Base-by-base conservation (phyloP, 306 rosid genomes). In the Chamaecrista fasciculata region DNA sequence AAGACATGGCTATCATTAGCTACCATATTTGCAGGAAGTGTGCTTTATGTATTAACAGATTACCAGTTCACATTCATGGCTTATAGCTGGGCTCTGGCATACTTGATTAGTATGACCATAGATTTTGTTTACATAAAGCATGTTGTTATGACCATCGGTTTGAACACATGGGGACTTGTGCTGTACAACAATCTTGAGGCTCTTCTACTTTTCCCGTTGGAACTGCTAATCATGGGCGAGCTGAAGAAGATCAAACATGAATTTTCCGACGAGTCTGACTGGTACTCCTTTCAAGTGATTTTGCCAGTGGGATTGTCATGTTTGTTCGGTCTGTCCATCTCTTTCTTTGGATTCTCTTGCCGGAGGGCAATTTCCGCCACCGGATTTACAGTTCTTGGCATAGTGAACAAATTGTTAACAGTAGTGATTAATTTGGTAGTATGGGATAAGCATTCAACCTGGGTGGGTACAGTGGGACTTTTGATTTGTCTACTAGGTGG, bases 341-440 rank as follows among this genome's bases (percentile, higher is more conserved):
- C 97, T 59, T 91, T 91, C 89, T 91, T 91, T 19, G 95, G 97
- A 58, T 91, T 91, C 66, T 91, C 97, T 18, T 91, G 97, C 73
- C 95, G 95, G 59, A 82, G 83, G 79, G 87, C 97, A 0, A 90
- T 90, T 49, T 90, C 91, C 40, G 95, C 95, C 0, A 90, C 94
- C 0, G 91, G 96, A 0, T 87, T 90, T 71, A 90, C 96, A 18
- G 96, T 90, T 65, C 96, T 90, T n/a, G 96, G 96, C 9, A 87
- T 90, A 70, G 95, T 90, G 62, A 90, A 90, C 80, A 90, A 90
- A 81, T 75, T 90, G 52, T 79, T 90, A 64, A 90, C 96, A 0
- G 91, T 90, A 31, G 91, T 85, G 75, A 90, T 90, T 43, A 90
- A 90, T 80, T 75, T 87, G 49, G 75, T 90, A 3, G 47, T 90